Evolutionary conservation across 805 yeast species (phyloP), one percentile per base, ranked within the genome.

Genomic region (Clavispora vitiphila): DNA sequence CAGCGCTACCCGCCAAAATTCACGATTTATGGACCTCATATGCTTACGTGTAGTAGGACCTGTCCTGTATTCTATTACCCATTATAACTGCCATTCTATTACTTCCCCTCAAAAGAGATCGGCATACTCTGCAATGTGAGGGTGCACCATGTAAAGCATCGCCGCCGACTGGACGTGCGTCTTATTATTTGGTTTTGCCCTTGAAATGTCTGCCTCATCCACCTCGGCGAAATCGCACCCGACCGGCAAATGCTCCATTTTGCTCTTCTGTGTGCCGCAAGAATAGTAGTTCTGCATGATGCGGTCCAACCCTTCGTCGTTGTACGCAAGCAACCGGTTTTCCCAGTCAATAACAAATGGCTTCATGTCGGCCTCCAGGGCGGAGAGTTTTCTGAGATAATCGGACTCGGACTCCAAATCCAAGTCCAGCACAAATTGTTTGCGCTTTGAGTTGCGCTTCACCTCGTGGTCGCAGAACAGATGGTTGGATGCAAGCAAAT

Each of bases 341-440:
- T 75, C 78, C 85, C 86, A 81, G 58, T 81, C 85, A 12, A 81
- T 82, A 14, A 79, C 56, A 36, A 58, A 51, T 8, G 63, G 61
- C 29, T 47, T 40, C 34, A 51, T 32, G 36, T 50, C 53, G 15
- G 29, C 38, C 2, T 48, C 47, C 11, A 42, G 50, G 20, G 40
- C 36, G 8, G 52, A 40, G 11, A 44, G 36, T 43, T 38, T 40
- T 18, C 46, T 46, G 40, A 35, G 40, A 35, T 50, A 50, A 19
- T 42, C 34, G 27, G 39, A 8, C 41, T 46, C 42, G 26, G 41
- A 39, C 16, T 44, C 43, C 36, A 53, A 37, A 21, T 45, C 51
- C 43, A 52, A 41, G 42, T 53, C 55, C 5, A 52, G 46, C 18
- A 53, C 52, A 34, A 53, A 52, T 38, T 47, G 54, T 43, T 49